Evolutionary conservation across 305 asterid genomes (phyloP).

Genomic region (Solanum hybrid): DNA sequence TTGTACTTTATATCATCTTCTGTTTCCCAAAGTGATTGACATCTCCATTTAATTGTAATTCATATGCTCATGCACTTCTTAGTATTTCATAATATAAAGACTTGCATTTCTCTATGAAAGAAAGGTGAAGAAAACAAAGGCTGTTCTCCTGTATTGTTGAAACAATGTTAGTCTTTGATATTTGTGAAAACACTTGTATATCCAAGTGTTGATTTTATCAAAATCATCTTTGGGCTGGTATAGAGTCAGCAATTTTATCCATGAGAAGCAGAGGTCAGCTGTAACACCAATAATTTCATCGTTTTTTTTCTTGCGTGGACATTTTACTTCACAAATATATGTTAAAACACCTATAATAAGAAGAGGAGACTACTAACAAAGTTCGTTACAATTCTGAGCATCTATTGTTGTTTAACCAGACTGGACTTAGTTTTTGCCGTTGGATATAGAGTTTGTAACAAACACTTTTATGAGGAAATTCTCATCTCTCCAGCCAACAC

Average conservation of each 20-base stretch:
- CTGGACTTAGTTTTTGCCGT: not conserved
- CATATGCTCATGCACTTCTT: not conserved
- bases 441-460: not conserved
- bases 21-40: not conserved
- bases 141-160: not conserved
- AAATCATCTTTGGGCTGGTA: not conserved
- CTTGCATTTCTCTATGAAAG: not conserved
- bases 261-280: not conserved
- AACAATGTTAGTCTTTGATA: not conserved
- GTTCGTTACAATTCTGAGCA: not conserved
- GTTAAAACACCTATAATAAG: not conserved
- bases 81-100: not conserved
- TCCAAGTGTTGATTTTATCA: not conserved
- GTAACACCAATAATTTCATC: not conserved
- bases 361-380: not conserved
- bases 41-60: not conserved
- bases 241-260: not conserved
- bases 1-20: conserved; percentile 1
- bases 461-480: not conserved
- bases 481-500: not conserved
- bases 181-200: not conserved
- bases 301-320: not conserved
- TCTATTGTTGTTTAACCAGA: not conserved
- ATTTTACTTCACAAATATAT: not conserved
- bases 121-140: not conserved